Conservation (phyloP, 2,329 filamentous ascomycete species). For the Fusarium incarnatum region DNA sequence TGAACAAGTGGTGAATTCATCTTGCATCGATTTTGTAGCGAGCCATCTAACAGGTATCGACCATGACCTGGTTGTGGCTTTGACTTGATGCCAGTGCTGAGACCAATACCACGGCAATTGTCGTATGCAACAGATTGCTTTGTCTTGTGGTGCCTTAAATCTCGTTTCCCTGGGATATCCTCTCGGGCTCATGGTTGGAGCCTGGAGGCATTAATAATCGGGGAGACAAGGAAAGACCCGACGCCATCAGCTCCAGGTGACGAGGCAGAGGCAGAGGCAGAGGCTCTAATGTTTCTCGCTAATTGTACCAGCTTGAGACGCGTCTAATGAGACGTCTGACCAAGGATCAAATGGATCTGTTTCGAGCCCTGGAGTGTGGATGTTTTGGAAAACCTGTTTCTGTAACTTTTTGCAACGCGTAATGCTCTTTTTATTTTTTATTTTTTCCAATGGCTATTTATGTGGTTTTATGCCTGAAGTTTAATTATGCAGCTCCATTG, state of each 20-base stretch:
- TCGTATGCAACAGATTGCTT: conserved; percentile 1
- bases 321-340: conserved; percentile 25
- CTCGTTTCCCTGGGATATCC: conserved; percentile 1
- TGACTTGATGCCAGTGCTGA: neutral
- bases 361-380: conserved; percentile 29
- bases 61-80: neutral
- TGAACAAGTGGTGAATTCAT: conserved; percentile 15
- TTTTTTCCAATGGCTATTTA: neutral
- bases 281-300: conserved; percentile 30
- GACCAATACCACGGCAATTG: neutral
- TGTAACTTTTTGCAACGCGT: conserved; percentile 10
- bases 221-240: neutral
- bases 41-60: conserved; percentile 10
- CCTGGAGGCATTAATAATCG: neutral
- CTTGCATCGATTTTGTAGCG: conserved; percentile 34
- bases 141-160: neutral
- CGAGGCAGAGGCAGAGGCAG: neutral
- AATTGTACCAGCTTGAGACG: conserved; percentile 25
- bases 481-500: conserved; percentile 17
- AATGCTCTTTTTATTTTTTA: neutral
- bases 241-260: neutral
- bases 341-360: conserved; percentile 20
- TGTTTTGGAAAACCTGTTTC: conserved; percentile 18
- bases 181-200: neutral
- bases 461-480: conserved; percentile 18